These are phyloP conservation scores for Plasmodium adleri DNA, from an alignment of 169 alveolate genomes.

Conservation along the genomic window DNA sequence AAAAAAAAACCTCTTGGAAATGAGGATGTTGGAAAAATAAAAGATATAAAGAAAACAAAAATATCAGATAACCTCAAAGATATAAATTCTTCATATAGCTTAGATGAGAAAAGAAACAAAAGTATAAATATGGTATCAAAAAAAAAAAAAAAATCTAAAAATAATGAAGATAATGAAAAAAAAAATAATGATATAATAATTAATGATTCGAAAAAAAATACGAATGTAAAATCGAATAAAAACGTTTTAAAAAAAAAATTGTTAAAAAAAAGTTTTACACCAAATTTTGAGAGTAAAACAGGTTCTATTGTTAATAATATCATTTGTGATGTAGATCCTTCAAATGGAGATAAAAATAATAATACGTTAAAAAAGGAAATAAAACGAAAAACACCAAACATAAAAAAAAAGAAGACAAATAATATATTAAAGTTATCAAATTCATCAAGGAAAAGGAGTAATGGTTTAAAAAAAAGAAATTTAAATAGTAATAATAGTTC, in stretches of 20 bases:
- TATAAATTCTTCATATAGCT: too few relatives aligned
- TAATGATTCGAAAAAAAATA: not conserved
- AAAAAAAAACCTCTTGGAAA: not conserved
- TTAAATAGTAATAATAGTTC: conserved; percentile 9
- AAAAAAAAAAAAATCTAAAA: not conserved
- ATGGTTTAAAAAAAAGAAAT: conserved; percentile 12
- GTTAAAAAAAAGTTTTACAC: conserved; percentile 28
- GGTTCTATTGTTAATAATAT: not conserved
- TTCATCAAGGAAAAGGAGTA: conserved; percentile 10
- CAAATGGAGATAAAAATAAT: conserved; percentile 5
- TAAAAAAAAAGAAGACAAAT: not conserved
- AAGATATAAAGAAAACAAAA: not conserved
- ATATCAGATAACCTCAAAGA: not conserved
- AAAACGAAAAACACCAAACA: too few relatives aligned
- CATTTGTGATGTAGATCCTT: not conserved
- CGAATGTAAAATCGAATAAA: not conserved
- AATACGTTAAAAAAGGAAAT: conserved; percentile 6
- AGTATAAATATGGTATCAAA: not conserved
- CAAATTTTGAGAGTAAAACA: not conserved
- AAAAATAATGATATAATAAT: conserved; percentile 7
- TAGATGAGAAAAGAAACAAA: conserved; percentile 1
- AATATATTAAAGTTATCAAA: conserved; percentile 8
- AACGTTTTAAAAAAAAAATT: not conserved
- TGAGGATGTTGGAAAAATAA: conserved; percentile 5
- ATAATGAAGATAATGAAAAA: conserved; percentile 4